Evolutionary conservation across 2,329 filamentous ascomycete species (phyloP), one percentile per base, ranked within the genome.

Genomic region (Byssothecium circinans): DNA sequence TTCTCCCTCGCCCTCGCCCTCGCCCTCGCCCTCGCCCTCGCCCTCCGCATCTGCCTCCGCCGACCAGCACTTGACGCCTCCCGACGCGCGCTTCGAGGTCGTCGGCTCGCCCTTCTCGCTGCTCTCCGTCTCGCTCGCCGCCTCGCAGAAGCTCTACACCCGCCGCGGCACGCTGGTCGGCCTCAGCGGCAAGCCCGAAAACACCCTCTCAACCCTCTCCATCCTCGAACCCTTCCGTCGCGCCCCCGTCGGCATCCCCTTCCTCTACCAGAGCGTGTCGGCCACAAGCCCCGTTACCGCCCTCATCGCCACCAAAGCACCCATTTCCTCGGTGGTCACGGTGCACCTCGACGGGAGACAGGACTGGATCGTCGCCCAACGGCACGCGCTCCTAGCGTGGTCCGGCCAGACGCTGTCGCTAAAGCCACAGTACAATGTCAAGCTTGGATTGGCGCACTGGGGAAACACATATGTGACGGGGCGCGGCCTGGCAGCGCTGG

Each of bases 41-140:
- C 19, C 11, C 15, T 22, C 37, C 14, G 3, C 22, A 25, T 8
- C 37, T n/a, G 2, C 37, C 20, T n/a, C 14, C 14, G 5, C 30
- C 5, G 37, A 4, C 37, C 18, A 12, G 19, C 15, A 30, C 35
- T 53, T 10, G n/a, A 51, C 32, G 17, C 12, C 14, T 6, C 19
- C 60, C 96, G 94, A 97, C 81, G 94, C 94, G 45, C 85, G 86
- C 48, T 99, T 99, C 72, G 90, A 97, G 73, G 90, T 97, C 39
- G 78, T 99, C 56, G 94, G 94, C 53, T 83, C 89, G 19, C 91
- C 92, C 1, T 94, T 94, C 73, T 97, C 94, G 45, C 84, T 99
- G 55, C 85, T 99, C 60, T 96, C 92, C 18, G 91, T 96, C 56
- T 89, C 87, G 7, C 82, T 99, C 43, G 95, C 94, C 29, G 89